phyloP scores from a whole-genome alignment of 1,284 basidiomycete genomes.

The Amylostereum areolatum region DNA sequence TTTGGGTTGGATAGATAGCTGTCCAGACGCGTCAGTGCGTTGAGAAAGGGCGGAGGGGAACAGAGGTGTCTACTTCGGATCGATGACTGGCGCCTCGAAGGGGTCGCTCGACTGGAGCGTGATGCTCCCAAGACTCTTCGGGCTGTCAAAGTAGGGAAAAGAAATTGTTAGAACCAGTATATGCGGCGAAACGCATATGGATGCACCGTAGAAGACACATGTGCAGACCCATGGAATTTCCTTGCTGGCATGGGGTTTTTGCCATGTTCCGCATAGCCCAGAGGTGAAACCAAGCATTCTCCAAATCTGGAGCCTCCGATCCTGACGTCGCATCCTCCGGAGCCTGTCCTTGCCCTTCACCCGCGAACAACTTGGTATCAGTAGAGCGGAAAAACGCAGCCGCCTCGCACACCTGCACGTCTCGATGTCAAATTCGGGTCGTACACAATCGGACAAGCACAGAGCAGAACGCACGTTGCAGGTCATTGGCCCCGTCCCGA shows the following conservation, averaged over 20 bases:
- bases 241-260: conserved; percentile 10
- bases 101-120: conserved; percentile 33
- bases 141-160: conserved; percentile 20
- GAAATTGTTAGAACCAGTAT: background rate
- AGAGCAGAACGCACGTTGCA: conserved; percentile 41
- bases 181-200: background rate
- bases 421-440: background rate
- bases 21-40: background rate
- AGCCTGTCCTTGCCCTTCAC: conserved; percentile 25
- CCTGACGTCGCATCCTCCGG: conserved; percentile 51
- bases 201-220: conserved; percentile 23
- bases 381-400: conserved; percentile 53
- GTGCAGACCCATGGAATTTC: conserved; percentile 24
- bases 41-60: background rate
- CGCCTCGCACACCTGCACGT: conserved; percentile 46
- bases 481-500: conserved; percentile 40
- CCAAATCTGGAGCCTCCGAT: conserved; percentile 52
- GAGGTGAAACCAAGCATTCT: conserved; percentile 47
- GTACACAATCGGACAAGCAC: background rate
- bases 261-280: conserved; percentile 34
- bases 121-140: conserved; percentile 36
- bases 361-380: conserved; percentile 45
- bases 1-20: conserved; percentile 54
- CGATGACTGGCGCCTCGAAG: conserved; percentile 35
- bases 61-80: conserved; percentile 32